phyloP scores from a whole-genome alignment of 2,329 filamentous ascomycete species.

The Penicillium hordei region DNA sequence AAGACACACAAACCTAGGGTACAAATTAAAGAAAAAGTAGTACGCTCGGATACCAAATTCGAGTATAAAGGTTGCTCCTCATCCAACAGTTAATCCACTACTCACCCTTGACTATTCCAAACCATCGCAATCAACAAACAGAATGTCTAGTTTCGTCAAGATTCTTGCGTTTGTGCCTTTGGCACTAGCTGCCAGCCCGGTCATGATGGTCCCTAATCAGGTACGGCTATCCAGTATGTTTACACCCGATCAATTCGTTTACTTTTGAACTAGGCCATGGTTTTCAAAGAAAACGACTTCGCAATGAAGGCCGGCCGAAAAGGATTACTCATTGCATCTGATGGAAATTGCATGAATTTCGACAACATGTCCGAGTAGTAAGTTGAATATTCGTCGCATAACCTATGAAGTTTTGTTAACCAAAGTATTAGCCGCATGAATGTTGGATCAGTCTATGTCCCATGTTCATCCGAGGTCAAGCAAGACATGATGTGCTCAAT shows the following conservation, averaged over 20 bases:
- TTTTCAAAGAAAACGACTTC: conserved; percentile 5
- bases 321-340: background rate
- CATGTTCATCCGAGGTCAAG: background rate
- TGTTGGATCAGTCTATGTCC: conserved; percentile 5
- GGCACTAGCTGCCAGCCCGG: background rate
- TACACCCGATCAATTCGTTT: background rate
- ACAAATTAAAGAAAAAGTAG: background rate
- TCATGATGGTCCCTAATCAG: background rate
- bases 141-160: background rate
- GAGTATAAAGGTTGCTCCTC: conserved; percentile 1
- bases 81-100: background rate
- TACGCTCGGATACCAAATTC: background rate
- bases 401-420: background rate
- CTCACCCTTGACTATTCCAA: background rate
- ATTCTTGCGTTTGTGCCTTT: conserved; percentile 2
- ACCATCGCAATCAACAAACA: background rate
- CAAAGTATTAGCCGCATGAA: background rate
- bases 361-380: conserved; percentile 3
- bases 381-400: background rate
- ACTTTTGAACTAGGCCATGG: background rate
- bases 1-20: background rate
- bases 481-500: conserved; percentile 6
- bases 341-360: conserved; percentile 2
- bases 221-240: background rate
- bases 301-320: background rate